Percentiles rank a stretch among this genome's conserved stretches.
Evolutionary conservation across 2,329 filamentous ascomycete species (phyloP).

Genomic region (Fusarium clavum): DNA sequence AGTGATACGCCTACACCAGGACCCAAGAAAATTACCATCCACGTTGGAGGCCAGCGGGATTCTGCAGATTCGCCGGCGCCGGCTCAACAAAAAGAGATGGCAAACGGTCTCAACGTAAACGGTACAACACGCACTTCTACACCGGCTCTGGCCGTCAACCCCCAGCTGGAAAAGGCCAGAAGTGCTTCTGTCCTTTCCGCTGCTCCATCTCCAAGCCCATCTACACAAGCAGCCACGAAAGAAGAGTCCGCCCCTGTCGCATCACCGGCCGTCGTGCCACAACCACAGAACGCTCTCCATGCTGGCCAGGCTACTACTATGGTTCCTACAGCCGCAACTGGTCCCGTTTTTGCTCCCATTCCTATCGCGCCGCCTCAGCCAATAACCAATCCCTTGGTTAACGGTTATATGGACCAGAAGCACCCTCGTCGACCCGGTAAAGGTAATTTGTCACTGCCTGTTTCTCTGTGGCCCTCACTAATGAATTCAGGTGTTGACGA

Average conservation of each 20-base stretch:
- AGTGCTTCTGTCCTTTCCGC: conserved; percentile 54
- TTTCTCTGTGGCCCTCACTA: conserved; percentile 20
- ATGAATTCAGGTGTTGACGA: conserved; percentile 61
- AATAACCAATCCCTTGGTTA: conserved; percentile 46
- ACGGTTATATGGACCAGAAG: conserved; percentile 52
- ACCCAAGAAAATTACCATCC: conserved; percentile 77
- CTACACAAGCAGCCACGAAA: conserved; percentile 51
- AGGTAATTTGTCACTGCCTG: conserved; percentile 49
- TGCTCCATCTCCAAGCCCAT: conserved; percentile 59
- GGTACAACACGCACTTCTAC: conserved; percentile 34
- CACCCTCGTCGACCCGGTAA: conserved; percentile 56
- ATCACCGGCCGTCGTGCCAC: conserved; percentile 44
- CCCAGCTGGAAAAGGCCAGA: conserved; percentile 54
- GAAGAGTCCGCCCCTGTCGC: conserved; percentile 48
- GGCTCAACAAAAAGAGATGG: conserved; percentile 37
- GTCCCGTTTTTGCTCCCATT: conserved; percentile 22
- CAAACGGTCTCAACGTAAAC: conserved; percentile 42
- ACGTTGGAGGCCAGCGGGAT: conserved; percentile 71
- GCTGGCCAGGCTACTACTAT: conserved; percentile 33
- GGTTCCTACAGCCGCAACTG: background rate
- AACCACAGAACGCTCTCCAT: conserved; percentile 19
- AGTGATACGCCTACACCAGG: conserved; percentile 56
- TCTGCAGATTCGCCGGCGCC: conserved; percentile 64
- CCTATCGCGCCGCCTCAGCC: conserved; percentile 42
- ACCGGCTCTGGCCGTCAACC: conserved; percentile 29